These are phyloP conservation scores for Paraphoma chrysanthemicola DNA, from an alignment of 2,329 filamentous ascomycete genomes.

Conservation along the genomic window DNA sequence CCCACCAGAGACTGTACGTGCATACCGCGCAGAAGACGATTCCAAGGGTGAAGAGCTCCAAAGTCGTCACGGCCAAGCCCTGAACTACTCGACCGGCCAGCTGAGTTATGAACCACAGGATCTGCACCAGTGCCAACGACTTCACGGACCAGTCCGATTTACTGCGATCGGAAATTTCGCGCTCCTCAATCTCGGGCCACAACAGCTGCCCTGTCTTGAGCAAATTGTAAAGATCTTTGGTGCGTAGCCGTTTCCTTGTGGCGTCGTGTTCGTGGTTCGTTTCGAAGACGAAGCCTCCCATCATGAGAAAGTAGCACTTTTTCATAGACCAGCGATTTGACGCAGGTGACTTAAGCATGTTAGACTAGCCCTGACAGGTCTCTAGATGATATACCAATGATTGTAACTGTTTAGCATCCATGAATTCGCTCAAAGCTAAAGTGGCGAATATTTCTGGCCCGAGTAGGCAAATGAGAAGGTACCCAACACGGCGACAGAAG, in stretches of 20 bases:
- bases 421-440: neutral
- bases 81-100: conserved; percentile 13
- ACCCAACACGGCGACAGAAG: neutral
- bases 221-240: neutral
- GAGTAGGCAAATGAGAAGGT: conserved; percentile 4
- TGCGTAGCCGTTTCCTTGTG: neutral
- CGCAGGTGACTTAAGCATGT: neutral
- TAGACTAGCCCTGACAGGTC: neutral
- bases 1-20: conserved; percentile 14
- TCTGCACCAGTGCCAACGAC: conserved; percentile 12
- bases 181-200: neutral
- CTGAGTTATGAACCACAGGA: conserved; percentile 16
- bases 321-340: conserved; percentile 7
- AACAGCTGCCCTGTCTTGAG: neutral
- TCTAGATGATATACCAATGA: neutral
- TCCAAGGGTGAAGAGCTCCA: conserved; percentile 26
- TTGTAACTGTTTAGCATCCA: neutral
- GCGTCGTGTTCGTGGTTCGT: neutral
- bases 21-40: conserved; percentile 18
- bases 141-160: conserved; percentile 18
- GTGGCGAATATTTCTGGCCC: conserved; percentile 8
- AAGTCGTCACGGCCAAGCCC: conserved; percentile 11
- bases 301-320: conserved; percentile 14
- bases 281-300: conserved; percentile 14
- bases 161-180: conserved; percentile 18